Conservation (phyloP, 441 rosid species). For the Populus hybrid region DNA sequence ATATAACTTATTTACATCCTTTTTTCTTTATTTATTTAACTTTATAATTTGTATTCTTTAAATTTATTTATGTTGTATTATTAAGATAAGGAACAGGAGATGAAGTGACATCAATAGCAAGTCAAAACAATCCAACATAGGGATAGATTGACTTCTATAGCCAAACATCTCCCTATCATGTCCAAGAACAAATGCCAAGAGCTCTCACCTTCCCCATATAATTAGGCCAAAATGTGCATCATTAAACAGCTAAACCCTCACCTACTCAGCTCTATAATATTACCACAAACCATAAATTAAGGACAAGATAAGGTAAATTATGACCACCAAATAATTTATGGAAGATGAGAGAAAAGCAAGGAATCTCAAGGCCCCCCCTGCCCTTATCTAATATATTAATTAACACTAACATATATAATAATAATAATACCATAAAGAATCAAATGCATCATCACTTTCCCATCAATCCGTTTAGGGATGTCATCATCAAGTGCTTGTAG, state of each 20-base stretch:
- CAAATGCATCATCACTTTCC: constrained; percentile 11
- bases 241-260: constrained; percentile 18
- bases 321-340: constrained; percentile 3
- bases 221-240: constrained; percentile 24
- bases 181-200: background rate
- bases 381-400: background rate
- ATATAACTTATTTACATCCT: too few relatives aligned
- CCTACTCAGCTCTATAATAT: constrained; percentile 23
- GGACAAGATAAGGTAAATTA: constrained; percentile 29
- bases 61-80: background rate
- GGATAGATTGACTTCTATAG: constrained; percentile 6
- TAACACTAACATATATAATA: background rate
- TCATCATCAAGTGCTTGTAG: background rate
- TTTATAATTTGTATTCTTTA: too few relatives aligned
- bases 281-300: constrained; percentile 1
- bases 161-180: constrained; percentile 3
- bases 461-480: background rate
- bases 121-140: background rate
- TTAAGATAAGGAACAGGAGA: background rate
- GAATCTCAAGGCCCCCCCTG: constrained; percentile 2
- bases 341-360: constrained; percentile 9
- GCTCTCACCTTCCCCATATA: constrained; percentile 16
- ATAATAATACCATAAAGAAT: background rate
- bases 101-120: background rate
- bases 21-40: too few relatives aligned